Evolutionary conservation across 2,329 filamentous ascomycete genomes (phyloP).

Genomic region (Talaromyces pinophilus): DNA sequence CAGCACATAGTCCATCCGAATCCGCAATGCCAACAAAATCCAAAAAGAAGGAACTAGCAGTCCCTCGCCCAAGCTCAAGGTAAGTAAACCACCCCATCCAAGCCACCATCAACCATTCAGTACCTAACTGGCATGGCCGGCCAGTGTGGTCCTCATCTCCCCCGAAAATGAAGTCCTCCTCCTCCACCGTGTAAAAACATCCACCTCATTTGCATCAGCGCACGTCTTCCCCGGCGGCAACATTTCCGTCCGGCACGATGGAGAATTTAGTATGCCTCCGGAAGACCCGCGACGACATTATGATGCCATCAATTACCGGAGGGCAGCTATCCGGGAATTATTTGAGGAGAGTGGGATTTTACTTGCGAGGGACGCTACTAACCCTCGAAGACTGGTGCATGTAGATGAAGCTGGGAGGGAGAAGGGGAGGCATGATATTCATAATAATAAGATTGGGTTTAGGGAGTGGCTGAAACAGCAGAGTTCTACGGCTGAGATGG

Average conservation of each 20-base stretch:
- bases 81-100: constrained; percentile 32
- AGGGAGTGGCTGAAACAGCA: constrained; percentile 59
- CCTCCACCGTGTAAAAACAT: constrained; percentile 80
- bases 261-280: constrained; percentile 50
- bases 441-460: constrained; percentile 67
- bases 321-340: constrained; percentile 83
- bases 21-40: constrained; percentile 27
- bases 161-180: constrained; percentile 84
- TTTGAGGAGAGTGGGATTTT: constrained; percentile 95
- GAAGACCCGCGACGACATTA: constrained; percentile 61
- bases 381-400: constrained; percentile 55
- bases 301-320: constrained; percentile 73
- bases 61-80: constrained; percentile 67
- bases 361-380: constrained; percentile 56
- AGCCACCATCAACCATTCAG: background rate
- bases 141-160: constrained; percentile 79
- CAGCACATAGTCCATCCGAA: background rate
- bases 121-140: no score
- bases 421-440: constrained; percentile 66
- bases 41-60: constrained; percentile 42
- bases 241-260: constrained; percentile 72
- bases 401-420: constrained; percentile 63
- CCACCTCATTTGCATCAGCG: constrained; percentile 81
- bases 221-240: constrained; percentile 95
- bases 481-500: constrained; percentile 46